Percentiles rank a stretch among this genome's conserved stretches.
Evolutionary conservation across 2,329 filamentous ascomycete genomes (phyloP).

Genomic region (Dothistroma septosporum): DNA sequence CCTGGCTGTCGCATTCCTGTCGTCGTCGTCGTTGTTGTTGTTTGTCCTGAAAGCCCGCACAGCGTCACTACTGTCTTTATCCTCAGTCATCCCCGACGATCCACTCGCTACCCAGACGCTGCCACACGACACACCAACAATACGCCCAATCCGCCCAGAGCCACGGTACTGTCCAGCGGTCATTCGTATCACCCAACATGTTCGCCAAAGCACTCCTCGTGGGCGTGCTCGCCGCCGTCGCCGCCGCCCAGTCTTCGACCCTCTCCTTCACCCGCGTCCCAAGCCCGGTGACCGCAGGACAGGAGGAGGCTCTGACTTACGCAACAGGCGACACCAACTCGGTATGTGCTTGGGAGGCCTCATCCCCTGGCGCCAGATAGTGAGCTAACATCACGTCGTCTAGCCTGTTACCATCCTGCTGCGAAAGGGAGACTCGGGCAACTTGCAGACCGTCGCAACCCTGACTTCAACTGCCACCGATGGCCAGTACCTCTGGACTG

Average conservation of each 20-base stretch:
- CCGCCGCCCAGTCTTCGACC: slow-evolving; percentile 44
- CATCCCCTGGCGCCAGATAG: not conserved
- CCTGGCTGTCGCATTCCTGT: not conserved
- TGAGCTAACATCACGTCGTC: slow-evolving; percentile 9
- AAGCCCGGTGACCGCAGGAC: slow-evolving; percentile 45
- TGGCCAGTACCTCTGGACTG: slow-evolving; percentile 47
- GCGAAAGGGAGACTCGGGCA: slow-evolving; percentile 47
- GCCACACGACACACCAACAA: not conserved
- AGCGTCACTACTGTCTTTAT: not conserved
- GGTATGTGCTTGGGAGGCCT: slow-evolving; percentile 3
- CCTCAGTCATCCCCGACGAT: not conserved
- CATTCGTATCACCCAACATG: slow-evolving; percentile 37
- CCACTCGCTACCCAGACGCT: slow-evolving; percentile 2
- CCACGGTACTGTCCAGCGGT: not conserved
- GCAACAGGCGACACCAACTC: slow-evolving; percentile 24
- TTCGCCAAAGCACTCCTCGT: slow-evolving; percentile 49
- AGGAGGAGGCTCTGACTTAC: slow-evolving; percentile 33
- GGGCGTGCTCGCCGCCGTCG: slow-evolving; percentile 43
- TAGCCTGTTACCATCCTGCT: slow-evolving; percentile 54
- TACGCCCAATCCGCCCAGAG: not conserved
- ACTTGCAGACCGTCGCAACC: slow-evolving; percentile 49
- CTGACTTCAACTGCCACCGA: slow-evolving; percentile 23
- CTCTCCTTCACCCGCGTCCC: slow-evolving; percentile 53
- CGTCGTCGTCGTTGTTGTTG: not conserved
- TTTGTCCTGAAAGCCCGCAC: not conserved